Percentiles rank a stretch among this genome's conserved stretches.
phyloP scores from a whole-genome alignment of 2,329 filamentous ascomycete genomes.

The Ascomycota sp. region DNA sequence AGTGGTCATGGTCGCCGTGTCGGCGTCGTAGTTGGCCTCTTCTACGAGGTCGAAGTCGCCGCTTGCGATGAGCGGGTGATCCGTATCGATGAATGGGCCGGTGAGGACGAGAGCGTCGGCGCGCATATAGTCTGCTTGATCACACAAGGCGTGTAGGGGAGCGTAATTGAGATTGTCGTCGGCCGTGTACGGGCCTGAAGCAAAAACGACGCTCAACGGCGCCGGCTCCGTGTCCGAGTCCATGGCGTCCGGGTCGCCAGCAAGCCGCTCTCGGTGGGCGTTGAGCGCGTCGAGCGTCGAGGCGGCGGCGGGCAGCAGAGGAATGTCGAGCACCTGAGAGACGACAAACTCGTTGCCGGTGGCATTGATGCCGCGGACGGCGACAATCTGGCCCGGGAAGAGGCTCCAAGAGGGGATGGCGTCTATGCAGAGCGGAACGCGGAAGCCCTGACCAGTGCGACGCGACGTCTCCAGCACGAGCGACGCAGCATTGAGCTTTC shows the following conservation, averaged over 20 bases:
- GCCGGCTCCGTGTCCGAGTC: slow-evolving; percentile 28
- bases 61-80: slow-evolving; percentile 70
- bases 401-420: slow-evolving; percentile 53
- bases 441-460: slow-evolving; percentile 59
- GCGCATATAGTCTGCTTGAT: slow-evolving; percentile 50
- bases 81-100: slow-evolving; percentile 79
- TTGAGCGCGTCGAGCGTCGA: slow-evolving; percentile 47
- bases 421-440: slow-evolving; percentile 62
- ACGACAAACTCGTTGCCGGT: slow-evolving; percentile 70
- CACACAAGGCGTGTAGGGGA: slow-evolving; percentile 63
- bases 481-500: slow-evolving; percentile 67
- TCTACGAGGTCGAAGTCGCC: slow-evolving; percentile 62
- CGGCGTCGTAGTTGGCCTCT: slow-evolving; percentile 45
- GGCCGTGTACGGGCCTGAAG: slow-evolving; percentile 75
- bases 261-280: slow-evolving; percentile 46
- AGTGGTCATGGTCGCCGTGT: slow-evolving; percentile 60
- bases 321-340: slow-evolving; percentile 53
- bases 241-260: slow-evolving; percentile 42
- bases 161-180: slow-evolving; percentile 87
- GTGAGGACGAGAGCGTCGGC: slow-evolving; percentile 63
- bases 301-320: slow-evolving; percentile 54
- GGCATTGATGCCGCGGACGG: slow-evolving; percentile 67
- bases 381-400: slow-evolving; percentile 89
- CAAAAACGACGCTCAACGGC: slow-evolving; percentile 59
- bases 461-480: slow-evolving; percentile 77